These are phyloP conservation scores for Trichoderma asperelloides DNA, from an alignment of 495 filamentous ascomycete species.

Conservation along the genomic window DNA sequence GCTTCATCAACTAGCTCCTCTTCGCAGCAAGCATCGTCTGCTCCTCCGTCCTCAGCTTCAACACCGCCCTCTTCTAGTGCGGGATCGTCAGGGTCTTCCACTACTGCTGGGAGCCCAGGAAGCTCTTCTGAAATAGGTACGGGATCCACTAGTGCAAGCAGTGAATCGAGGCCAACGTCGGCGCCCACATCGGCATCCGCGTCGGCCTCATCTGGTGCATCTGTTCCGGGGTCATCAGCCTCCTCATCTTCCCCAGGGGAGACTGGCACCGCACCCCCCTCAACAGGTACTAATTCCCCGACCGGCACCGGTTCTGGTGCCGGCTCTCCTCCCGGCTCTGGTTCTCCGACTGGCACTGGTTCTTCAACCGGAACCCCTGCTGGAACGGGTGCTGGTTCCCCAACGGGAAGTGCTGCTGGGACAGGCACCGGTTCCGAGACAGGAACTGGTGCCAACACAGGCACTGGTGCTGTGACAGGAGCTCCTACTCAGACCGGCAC, in stretches of 20 bases:
- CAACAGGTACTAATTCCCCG: slow-evolving; percentile 1
- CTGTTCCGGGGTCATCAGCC: neutral
- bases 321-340: neutral
- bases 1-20: slow-evolving; percentile 85
- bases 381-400: neutral
- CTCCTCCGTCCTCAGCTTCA: slow-evolving; percentile 53
- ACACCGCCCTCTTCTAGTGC: slow-evolving; percentile 52
- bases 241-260: neutral
- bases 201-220: neutral
- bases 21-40: slow-evolving; percentile 71
- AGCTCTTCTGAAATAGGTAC: neutral
- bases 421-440: neutral
- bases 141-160: neutral
- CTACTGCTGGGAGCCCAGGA: neutral
- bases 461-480: neutral
- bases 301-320: neutral
- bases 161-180: neutral
- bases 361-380: neutral
- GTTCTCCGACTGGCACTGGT: neutral
- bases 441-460: neutral
- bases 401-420: neutral
- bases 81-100: neutral
- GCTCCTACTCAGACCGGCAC: neutral
- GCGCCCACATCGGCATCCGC: neutral
- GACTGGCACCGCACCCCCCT: neutral